Percentiles rank a stretch among this genome's conserved stretches.
These are phyloP conservation scores for Platanthera guangdongensis DNA, from an alignment of 106 monocot species.

Conservation along the genomic window DNA sequence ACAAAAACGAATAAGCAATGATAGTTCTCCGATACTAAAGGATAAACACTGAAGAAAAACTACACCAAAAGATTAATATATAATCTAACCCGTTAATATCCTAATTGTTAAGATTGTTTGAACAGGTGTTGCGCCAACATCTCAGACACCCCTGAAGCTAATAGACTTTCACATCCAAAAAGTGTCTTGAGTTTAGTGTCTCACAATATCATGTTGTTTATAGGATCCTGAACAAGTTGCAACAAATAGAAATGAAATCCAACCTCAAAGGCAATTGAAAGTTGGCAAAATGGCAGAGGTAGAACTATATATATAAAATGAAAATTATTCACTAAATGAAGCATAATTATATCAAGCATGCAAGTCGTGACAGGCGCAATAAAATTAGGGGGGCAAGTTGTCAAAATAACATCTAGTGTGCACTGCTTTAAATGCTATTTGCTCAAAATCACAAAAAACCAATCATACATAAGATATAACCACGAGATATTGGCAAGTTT, in stretches of 20 bases:
- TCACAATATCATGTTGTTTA: constrained; percentile 24
- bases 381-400: not conserved
- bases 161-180: constrained; percentile 43
- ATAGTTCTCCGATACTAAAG: not conserved
- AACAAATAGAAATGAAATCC: constrained; percentile 1
- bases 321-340: not conserved
- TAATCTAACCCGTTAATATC: constrained; percentile 25
- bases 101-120: constrained; percentile 22
- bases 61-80: not conserved
- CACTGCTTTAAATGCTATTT: no score
- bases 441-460: no score
- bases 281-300: not conserved
- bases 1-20: not conserved
- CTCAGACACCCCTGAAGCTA: constrained; percentile 22
- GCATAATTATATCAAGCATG: not conserved
- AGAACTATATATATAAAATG: not conserved
- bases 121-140: constrained; percentile 38
- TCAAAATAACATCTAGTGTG: not conserved
- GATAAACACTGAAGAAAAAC: not conserved
- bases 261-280: not conserved
- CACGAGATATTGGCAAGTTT: constrained; percentile 25
- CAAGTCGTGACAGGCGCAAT: not conserved
- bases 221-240: constrained; percentile 23
- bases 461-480: constrained; percentile 55
- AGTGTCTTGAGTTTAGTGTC: constrained; percentile 43